A percentile compares a stretch with the other conserved stretches of the same genome.
phyloP scores from a whole-genome alignment of 2,329 filamentous ascomycete species.

The Lithohypha guttulata region DNA sequence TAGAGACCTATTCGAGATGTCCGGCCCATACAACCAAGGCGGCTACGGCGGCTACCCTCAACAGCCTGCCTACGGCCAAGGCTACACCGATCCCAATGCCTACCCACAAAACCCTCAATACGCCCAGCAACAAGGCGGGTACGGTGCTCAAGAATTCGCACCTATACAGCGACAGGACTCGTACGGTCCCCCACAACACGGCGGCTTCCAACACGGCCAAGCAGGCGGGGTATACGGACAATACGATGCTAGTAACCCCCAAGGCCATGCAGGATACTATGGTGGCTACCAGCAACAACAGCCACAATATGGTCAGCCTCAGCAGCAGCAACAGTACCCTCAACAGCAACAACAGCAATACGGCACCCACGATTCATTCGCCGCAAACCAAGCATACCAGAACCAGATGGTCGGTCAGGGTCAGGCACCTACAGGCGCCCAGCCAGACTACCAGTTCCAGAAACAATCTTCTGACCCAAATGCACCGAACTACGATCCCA shows the following conservation, averaged over 20 bases:
- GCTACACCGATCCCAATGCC: constrained; percentile 26
- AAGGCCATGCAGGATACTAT: constrained; percentile 29
- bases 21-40: constrained; percentile 39
- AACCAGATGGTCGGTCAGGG: constrained; percentile 11
- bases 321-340: constrained; percentile 13
- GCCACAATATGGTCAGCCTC: constrained; percentile 16
- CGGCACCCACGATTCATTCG: constrained; percentile 7
- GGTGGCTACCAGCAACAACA: constrained; percentile 17
- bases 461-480: constrained; percentile 18
- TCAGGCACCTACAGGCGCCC: constrained; percentile 8
- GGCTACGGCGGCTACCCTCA: constrained; percentile 25
- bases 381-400: constrained; percentile 9
- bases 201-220: constrained; percentile 40
- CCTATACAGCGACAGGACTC: constrained; percentile 32
- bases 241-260: constrained; percentile 27
- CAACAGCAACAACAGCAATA: constrained; percentile 17
- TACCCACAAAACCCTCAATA: constrained; percentile 24
- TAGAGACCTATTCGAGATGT: constrained; percentile 32
- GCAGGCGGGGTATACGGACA: constrained; percentile 26
- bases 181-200: constrained; percentile 28
- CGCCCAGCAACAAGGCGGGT: constrained; percentile 24
- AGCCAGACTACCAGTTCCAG: constrained; percentile 18
- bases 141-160: constrained; percentile 31
- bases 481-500: constrained; percentile 30
- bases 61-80: constrained; percentile 24